These are phyloP conservation scores for Marchantia paleacea DNA, from an alignment of 225 moss, liverwort and hornwort genomes.

Conservation along the genomic window DNA sequence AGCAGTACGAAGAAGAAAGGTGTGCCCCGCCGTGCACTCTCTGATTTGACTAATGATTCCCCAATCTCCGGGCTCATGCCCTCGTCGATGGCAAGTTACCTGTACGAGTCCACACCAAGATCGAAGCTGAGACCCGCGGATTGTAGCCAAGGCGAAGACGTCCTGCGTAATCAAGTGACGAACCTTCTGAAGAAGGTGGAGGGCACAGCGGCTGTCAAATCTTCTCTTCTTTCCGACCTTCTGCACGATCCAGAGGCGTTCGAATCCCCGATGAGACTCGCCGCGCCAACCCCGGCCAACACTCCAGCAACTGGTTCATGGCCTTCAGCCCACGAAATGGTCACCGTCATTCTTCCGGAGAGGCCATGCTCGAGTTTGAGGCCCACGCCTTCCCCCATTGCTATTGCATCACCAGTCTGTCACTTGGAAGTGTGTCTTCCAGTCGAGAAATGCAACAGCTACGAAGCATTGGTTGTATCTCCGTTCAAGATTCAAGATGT, in stretches of 20 bases:
- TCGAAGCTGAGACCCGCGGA: constrained; percentile 37
- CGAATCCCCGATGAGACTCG: constrained; percentile 44
- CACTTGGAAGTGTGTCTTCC: constrained; percentile 21
- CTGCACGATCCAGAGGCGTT: constrained; percentile 10
- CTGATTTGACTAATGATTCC: constrained; percentile 50
- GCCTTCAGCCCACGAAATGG: constrained; percentile 17
- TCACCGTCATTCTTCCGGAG: not conserved
- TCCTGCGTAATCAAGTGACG: constrained; percentile 43
- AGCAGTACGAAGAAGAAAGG: constrained; percentile 34
- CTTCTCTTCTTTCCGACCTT: not conserved
- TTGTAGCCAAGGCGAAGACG: constrained; percentile 33
- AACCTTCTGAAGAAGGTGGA: constrained; percentile 38
- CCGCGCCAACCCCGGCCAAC: constrained; percentile 46
- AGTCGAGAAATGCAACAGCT: not conserved
- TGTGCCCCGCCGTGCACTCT: constrained; percentile 25
- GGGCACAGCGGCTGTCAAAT: constrained; percentile 8
- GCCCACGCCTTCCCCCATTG: constrained; percentile 15
- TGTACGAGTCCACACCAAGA: constrained; percentile 42
- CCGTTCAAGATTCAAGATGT: constrained; percentile 30
- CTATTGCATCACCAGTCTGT: constrained; percentile 34
- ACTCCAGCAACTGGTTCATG: constrained; percentile 34
- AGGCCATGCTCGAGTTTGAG: not conserved
- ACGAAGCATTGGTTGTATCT: not conserved
- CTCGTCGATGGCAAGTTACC: constrained; percentile 22
- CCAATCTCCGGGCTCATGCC: constrained; percentile 47